Evolutionary conservation across 2,329 filamentous ascomycete species (phyloP).

Genomic region (Aureobasidium melanogenum): DNA sequence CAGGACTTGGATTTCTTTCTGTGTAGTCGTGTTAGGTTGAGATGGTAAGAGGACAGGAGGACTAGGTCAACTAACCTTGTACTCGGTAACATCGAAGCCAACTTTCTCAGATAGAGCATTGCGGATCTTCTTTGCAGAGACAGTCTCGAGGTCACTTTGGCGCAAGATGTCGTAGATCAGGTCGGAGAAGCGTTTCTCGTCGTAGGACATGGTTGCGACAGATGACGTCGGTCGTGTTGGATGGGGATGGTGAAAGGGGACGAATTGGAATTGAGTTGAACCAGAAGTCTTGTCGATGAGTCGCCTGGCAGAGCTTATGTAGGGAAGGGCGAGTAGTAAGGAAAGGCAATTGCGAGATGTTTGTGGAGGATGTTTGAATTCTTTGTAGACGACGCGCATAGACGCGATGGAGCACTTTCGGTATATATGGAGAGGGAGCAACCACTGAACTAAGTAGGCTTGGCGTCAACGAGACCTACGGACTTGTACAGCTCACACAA

Average conservation of each 20-base stretch:
- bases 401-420: constrained; percentile 7
- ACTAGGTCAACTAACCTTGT: constrained; percentile 45
- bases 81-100: constrained; percentile 51
- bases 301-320: neutral
- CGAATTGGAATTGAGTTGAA: neutral
- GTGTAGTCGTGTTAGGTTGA: constrained; percentile 12
- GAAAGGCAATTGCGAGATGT: neutral
- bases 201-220: constrained; percentile 12
- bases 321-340: neutral
- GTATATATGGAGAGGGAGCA: neutral
- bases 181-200: constrained; percentile 11
- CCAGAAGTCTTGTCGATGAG: neutral
- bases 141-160: constrained; percentile 52
- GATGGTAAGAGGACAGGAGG: neutral
- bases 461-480: neutral
- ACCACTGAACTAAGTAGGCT: neutral
- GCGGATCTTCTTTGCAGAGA: constrained; percentile 57
- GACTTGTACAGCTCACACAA: neutral
- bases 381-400: constrained; percentile 7
- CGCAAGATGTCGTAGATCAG: constrained; percentile 57
- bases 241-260: neutral
- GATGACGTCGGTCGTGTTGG: constrained; percentile 29
- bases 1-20: constrained; percentile 38
- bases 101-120: constrained; percentile 53
- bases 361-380: neutral